A percentile compares a stretch with the other conserved stretches of the same genome.
Conservation (phyloP, 1,284 basidiomycete genomes). For the Chondrostereum purpureum region DNA sequence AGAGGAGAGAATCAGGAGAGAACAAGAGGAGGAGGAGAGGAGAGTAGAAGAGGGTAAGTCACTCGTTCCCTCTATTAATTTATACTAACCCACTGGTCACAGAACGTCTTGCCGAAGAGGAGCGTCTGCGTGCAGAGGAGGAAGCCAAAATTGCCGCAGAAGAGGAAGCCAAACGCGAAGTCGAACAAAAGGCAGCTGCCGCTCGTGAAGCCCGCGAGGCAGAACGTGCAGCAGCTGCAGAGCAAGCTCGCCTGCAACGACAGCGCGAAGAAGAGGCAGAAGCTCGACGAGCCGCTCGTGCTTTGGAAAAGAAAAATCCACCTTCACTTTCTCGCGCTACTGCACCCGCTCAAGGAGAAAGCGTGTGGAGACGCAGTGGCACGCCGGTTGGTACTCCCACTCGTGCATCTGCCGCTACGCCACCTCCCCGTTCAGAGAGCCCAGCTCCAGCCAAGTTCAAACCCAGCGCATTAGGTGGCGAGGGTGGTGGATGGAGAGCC, state of each 20-base stretch:
- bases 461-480: slow-evolving; percentile 33
- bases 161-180: slow-evolving; percentile 52
- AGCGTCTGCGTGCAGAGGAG: slow-evolving; percentile 41
- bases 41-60: slow-evolving; percentile 46
- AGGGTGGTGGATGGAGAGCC: slow-evolving; percentile 47
- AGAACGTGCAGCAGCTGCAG: slow-evolving; percentile 56
- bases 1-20: slow-evolving; percentile 39
- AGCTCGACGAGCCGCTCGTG: slow-evolving; percentile 35
- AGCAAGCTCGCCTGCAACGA: slow-evolving; percentile 54
- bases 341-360: slow-evolving; percentile 16
- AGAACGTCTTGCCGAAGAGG: slow-evolving; percentile 54
- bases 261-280: slow-evolving; percentile 80
- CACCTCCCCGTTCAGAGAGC: slow-evolving; percentile 37
- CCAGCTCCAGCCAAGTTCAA: slow-evolving; percentile 34
- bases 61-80: slow-evolving; percentile 4
- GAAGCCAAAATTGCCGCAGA: slow-evolving; percentile 42
- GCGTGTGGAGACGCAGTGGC: slow-evolving; percentile 33
- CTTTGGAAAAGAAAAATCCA: slow-evolving; percentile 25
- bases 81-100: slow-evolving; percentile 11
- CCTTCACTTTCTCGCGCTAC: slow-evolving; percentile 21
- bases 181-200: slow-evolving; percentile 49
- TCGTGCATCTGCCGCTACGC: slow-evolving; percentile 24
- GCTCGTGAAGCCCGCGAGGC: slow-evolving; percentile 56
- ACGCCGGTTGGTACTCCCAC: slow-evolving; percentile 26
- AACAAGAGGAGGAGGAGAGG: slow-evolving; percentile 49